Evolutionary conservation across 768 basidiomycete species (phyloP), one percentile per base, ranked within the genome.

Genomic region (Erythrobasidium yunnanense): DNA sequence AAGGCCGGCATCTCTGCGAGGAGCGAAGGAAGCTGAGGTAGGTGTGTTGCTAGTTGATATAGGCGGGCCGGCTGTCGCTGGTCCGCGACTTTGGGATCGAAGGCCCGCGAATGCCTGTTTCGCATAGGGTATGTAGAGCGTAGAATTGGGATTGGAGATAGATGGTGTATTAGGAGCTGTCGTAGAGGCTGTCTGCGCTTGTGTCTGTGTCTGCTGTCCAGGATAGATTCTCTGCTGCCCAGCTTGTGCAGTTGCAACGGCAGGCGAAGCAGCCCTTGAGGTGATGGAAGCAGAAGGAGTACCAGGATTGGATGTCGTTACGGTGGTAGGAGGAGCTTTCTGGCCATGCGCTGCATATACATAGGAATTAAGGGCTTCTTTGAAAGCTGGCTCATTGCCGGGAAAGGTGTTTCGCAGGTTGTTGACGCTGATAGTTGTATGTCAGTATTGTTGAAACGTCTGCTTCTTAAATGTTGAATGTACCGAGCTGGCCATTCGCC

Each of bases 401-500:
- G 35, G 35, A 33, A 45, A 46, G 2, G 23, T 46, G 8, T 22
- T 38, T 42, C 56, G 56, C 3, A 58, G 56, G 38, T 58, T 38
- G 20, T 38, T 23, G 20, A 58, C 56, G 6, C 56, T 58, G 22
- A 13, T 15, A 25, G 25, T 8, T 8, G 23, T n/a, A n/a, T n/a
- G n/a, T n/a, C n/a, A n/a, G n/a, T n/a, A n/a, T n/a, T n/a, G n/a
- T n/a, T n/a, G n/a, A n/a, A n/a, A n/a, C n/a, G n/a, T n/a, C n/a
- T n/a, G n/a, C n/a, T n/a, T n/a, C n/a, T n/a, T n/a, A n/a, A n/a
- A n/a, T n/a, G n/a, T n/a, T n/a, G n/a, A n/a, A n/a, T n/a, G n/a
- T n/a, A 58, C 56, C 42, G 22, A 7, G 20, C 23, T 58, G 56
- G 56, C 56, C 56, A 58, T 25, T 58, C 35, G 2, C 56, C 56